phyloP scores from a whole-genome alignment of 2,329 filamentous ascomycete species.

The Dactylonectria macrodidyma region DNA sequence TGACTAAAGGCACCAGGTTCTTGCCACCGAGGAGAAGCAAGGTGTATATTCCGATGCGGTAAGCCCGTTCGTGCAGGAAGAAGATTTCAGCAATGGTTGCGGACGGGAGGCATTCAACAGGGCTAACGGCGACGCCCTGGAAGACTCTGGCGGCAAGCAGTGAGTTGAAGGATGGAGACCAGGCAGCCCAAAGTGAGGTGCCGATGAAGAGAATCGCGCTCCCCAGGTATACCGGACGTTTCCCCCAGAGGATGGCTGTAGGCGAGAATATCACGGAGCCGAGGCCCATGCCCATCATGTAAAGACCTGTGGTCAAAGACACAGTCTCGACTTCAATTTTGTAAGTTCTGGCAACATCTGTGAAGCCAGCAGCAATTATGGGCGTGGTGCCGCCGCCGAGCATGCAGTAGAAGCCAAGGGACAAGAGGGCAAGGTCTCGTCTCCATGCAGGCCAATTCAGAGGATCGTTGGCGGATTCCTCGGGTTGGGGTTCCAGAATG shows the following conservation, averaged over 20 bases:
- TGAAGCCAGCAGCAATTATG: constrained; percentile 90
- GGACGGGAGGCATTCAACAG: constrained; percentile 92
- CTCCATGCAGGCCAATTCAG: constrained; percentile 94
- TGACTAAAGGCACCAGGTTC: constrained; percentile 89
- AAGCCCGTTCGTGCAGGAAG: constrained; percentile 94
- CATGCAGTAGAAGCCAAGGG: constrained; percentile 93
- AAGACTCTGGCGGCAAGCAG: constrained; percentile 87
- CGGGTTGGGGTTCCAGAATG: constrained; percentile 93
- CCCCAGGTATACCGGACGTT: constrained; percentile 89
- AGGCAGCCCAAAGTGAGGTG: constrained; percentile 86
- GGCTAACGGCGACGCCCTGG: constrained; percentile 89
- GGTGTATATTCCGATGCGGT: constrained; percentile 93
- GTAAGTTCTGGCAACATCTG: constrained; percentile 78
- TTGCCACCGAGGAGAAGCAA: constrained; percentile 90
- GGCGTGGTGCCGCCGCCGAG: constrained; percentile 95
- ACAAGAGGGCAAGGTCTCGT: constrained; percentile 85
- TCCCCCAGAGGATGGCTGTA: constrained; percentile 91
- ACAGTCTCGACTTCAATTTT: constrained; percentile 79
- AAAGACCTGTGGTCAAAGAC: constrained; percentile 89
- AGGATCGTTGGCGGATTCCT: constrained; percentile 91
- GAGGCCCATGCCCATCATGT: constrained; percentile 93
- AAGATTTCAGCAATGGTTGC: constrained; percentile 97
- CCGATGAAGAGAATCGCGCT: constrained; percentile 82
- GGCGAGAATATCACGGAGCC: constrained; percentile 89
- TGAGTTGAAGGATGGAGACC: constrained; percentile 85